Evolutionary conservation across 495 filamentous ascomycete species (phyloP).

Genomic region (Viridothelium virens): DNA sequence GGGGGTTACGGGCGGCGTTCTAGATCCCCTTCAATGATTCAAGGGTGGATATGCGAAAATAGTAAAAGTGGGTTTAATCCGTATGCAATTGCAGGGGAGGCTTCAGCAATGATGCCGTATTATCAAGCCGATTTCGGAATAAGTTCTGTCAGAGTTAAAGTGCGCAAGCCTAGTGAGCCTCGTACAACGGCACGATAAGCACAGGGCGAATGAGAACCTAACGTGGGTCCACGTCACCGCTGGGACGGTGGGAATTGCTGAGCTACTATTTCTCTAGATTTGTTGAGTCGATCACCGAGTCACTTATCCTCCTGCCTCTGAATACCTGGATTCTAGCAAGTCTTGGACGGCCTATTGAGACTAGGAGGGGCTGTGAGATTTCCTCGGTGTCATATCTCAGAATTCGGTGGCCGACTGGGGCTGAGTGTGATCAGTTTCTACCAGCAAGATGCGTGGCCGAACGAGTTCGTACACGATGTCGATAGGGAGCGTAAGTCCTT

Average conservation of each 20-base stretch:
- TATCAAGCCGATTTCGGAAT: background rate
- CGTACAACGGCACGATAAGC: background rate
- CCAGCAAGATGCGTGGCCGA: background rate
- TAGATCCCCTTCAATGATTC: too few relatives aligned
- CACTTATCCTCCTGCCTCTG: background rate
- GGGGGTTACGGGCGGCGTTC: too few relatives aligned
- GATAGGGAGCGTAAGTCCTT: slow-evolving; percentile 1
- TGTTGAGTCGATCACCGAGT: background rate
- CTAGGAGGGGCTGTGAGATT: background rate
- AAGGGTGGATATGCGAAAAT: too few relatives aligned
- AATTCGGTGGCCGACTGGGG: too few relatives aligned
- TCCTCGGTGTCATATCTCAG: background rate
- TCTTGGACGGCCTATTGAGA: background rate
- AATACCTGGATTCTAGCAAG: background rate
- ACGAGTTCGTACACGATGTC: slow-evolving; percentile 10
- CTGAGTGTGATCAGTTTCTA: too few relatives aligned
- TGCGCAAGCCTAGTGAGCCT: background rate
- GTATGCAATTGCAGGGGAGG: too few relatives aligned
- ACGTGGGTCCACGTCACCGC: background rate
- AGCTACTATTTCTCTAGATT: background rate
- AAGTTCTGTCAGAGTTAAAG: background rate
- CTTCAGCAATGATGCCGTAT: background rate
- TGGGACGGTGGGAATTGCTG: background rate
- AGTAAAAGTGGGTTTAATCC: too few relatives aligned
- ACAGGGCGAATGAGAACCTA: background rate